phyloP scores from a whole-genome alignment of 441 rosid genomes.

The Erysimum cheiri region DNA sequence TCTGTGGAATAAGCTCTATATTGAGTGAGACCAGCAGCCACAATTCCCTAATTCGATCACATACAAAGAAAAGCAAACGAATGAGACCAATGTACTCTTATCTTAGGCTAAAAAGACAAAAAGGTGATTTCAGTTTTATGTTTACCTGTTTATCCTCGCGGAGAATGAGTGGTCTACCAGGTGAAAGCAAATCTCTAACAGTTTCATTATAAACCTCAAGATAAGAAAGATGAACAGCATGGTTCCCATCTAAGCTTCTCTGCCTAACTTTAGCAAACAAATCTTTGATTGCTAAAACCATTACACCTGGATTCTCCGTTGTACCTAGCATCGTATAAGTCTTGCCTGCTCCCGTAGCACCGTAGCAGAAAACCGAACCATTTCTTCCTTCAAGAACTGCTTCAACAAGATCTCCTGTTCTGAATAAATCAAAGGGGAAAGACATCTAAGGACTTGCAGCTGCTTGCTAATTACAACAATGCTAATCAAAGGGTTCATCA shows the following conservation, averaged over 20 bases:
- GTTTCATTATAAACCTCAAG: constrained; percentile 96
- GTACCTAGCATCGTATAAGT: constrained; percentile 95
- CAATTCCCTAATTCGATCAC: constrained; percentile 62
- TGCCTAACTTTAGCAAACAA: constrained; percentile 84
- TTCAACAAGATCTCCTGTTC: constrained; percentile 88
- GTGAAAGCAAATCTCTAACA: constrained; percentile 91
- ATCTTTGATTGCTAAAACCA: constrained; percentile 95
- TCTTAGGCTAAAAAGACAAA: constrained; percentile 16
- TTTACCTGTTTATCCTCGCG: constrained; percentile 92
- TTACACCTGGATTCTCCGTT: constrained; percentile 91
- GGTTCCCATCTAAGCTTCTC: constrained; percentile 87
- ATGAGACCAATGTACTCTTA: constrained; percentile 17
- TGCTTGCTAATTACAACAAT: not conserved
- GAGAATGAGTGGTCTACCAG: constrained; percentile 92
- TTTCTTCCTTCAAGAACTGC: constrained; percentile 92
- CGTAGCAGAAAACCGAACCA: constrained; percentile 95
- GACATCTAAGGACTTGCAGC: not conserved
- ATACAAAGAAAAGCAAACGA: constrained; percentile 19
- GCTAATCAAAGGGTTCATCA: constrained; percentile 20
- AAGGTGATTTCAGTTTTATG: not conserved
- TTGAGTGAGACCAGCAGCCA: constrained; percentile 92
- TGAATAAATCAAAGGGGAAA: constrained; percentile 49
- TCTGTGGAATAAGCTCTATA: constrained; percentile 95
- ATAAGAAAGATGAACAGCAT: constrained; percentile 85
- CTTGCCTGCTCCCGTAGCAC: constrained; percentile 98